Base-by-base conservation (phyloP, 177 flowering plant genomes). In the Vitis hybrid region DNA sequence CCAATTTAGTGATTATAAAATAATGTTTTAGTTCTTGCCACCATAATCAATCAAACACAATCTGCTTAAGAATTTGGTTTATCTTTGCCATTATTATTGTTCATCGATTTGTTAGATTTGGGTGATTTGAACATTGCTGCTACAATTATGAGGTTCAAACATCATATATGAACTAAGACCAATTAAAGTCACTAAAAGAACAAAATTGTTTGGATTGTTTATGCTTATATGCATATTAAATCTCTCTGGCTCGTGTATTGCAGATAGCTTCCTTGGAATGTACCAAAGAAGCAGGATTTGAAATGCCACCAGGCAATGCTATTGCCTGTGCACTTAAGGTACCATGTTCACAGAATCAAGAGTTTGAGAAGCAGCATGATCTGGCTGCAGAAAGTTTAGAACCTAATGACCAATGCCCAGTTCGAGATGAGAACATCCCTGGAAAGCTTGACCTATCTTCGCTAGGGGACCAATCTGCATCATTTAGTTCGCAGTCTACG, bases 261-360 rank as follows among this genome's bases (percentile, higher is more conserved):
- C 85, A 85, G 92, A 75, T 81, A 52, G 19, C 72, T 68, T 79
- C 85, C 17, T 64, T 78, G 64, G 72, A 73, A 61, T 89, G 90
- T 74, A 64, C 66, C 5, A 79, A 71, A 75, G 68, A 74, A 49
- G 44, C 64, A 15, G 67, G 71, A 18, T 19, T 18, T 13, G 60
- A 72, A 69, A 69, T 49, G 77, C 65, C 71, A 67, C 60, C 51
- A 15, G 71, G 66, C 44, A 69, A 69, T 82, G 73, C 56, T 62
- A 61, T 82, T 61, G 50, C 72, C 47, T 82, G 85, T 77, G 76
- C 80, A 49, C 68, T 83, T 57, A 74, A 80, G 68, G 69, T 76
- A 51, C 69, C 66, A 11, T 73, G 79, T 76, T 75, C 68, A 49
- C 78, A 76, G 69, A 67, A 56, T 67, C 77, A 65, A 63, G 80